Base-by-base conservation (phyloP, 306 rosid species). In the Rosa chinensis region DNA sequence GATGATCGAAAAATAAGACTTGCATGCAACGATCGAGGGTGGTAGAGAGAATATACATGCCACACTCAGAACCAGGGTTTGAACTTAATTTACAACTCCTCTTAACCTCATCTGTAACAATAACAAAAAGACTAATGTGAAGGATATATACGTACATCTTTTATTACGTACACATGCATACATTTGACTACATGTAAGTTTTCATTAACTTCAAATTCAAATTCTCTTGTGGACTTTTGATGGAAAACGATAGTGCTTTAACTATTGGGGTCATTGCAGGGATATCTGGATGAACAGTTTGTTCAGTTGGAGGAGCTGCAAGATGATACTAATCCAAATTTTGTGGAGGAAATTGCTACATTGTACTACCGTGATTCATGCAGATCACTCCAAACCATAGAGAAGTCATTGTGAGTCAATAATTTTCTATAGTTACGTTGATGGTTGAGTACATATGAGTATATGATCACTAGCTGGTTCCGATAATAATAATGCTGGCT, bases 251-350 rank as follows among this genome's bases (percentile, higher is more conserved):
- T 18, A 18, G 32, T 58, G 5, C 32, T n/a, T 23, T 11, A 61
- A 21, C 17, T 20, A 4, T n/a, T 21, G 66, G 66, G 37, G 45
- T 25, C 18, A 28, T 62, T 83, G 21, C 82, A 94, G 96, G 98
- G 93, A 20, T 86, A 78, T 39, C 81, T 94, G 47, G 98, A 94
- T 75, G 98, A 94, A 85, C 98, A 94, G 43, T 94, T 94, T 84
- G 77, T 90, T 67, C 98, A 94, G 67, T 66, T 94, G 72, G 98
- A 94, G 82, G 98, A 92, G 70, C 82, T 94, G 53, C 96, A 88
- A 79, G 98, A 94, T 79, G 97, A 90, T 80, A 87, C 91, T 68
- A 94, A 90, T 75, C 97, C 97, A 63, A 92, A 94, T 79, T 94
- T 94, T 80, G 98, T 94, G 45, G 98, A 94, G 77, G 98, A 94